These are phyloP conservation scores for Colletotrichum agaves DNA, from an alignment of 2,329 filamentous ascomycete species.

Conservation along the genomic window DNA sequence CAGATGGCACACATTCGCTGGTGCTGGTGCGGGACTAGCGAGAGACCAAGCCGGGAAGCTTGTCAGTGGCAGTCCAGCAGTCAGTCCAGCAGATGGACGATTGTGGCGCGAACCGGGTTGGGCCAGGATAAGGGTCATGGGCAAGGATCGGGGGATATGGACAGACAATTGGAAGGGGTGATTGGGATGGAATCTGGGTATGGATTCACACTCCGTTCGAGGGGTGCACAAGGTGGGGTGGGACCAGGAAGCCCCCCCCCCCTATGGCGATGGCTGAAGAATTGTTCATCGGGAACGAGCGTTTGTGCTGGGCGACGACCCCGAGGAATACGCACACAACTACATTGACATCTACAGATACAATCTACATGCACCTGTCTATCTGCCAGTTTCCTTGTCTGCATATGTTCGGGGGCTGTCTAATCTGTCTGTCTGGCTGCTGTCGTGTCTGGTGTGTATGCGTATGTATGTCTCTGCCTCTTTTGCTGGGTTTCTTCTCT, in stretches of 20 bases:
- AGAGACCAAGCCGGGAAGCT: constrained; percentile 18
- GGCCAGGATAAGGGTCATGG: constrained; percentile 21
- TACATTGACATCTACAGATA: background rate
- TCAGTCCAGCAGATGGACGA: constrained; percentile 19
- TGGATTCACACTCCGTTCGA: constrained; percentile 10
- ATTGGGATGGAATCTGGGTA: constrained; percentile 26
- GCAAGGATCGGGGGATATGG: constrained; percentile 20
- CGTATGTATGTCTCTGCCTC: constrained; percentile 1
- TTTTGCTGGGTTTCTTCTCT: background rate
- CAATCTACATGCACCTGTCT: constrained; percentile 18
- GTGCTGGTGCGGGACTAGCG: constrained; percentile 26
- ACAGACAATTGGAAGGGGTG: background rate
- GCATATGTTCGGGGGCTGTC: background rate
- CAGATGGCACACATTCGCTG: constrained; percentile 22
- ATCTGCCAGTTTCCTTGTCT: constrained; percentile 7
- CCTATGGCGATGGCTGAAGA: constrained; percentile 35
- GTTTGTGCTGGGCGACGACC: background rate
- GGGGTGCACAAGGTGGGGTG: constrained; percentile 23
- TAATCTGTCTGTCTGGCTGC: background rate
- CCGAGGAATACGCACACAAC: background rate
- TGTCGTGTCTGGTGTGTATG: background rate
- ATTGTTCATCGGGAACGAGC: constrained; percentile 35
- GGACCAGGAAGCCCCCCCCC: constrained; percentile 14
- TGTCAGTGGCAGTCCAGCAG: constrained; percentile 28
- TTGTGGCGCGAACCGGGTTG: constrained; percentile 29